Base-by-base conservation (phyloP, 805 yeast species). In the Lipomyces sp. region DNA sequence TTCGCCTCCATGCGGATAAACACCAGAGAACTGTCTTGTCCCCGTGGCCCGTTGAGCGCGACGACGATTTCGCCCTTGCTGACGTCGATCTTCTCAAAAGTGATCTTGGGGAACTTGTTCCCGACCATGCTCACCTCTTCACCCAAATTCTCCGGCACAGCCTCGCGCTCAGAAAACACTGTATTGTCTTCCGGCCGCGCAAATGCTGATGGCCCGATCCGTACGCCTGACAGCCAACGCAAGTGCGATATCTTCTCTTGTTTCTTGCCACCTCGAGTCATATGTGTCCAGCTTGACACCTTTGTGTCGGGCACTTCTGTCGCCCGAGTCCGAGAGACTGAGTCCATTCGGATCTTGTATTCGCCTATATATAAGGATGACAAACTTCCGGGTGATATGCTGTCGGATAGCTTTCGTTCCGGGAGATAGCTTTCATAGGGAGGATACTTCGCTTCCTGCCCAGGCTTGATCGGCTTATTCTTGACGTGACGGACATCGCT, bases 201-300 rank as follows among this genome's bases (percentile, higher is more conserved):
- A 49, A 71, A 69, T 3, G 77, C 78, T 7, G 79, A 65, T 37
- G 74, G 70, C 1, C 87, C 87, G 57, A 91, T 79, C 50, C 89
- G 74, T 6, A 91, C 95, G 45, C 98, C 97, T 0, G 96, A 83
- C 34, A 95, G 82, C 98, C 98, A 91, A 57, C 84, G 82, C 54
- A 91, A 70, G 63, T 87, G 95, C 59, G 83, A 81, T 28, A 79
- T 71, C 76, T 58, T 41, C 26, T 52, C 54, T 6, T 49, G 40
- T 11, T 44, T 23, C 33, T 45, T 49, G 8, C 48, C 46, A 10
- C 58, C 55, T 2, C 58, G 28, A 6, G 61, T 58, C 61, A 58
- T 58, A 33, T 26, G 57, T 42, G 39, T 31, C 16, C 43, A 3
- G 7, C 42, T 19, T 6, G 4, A 4, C n/a, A 11, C 6, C 29